These are phyloP conservation scores for Rhynchosporium graminicola DNA, from an alignment of 2,329 filamentous ascomycete genomes.

Conservation along the genomic window DNA sequence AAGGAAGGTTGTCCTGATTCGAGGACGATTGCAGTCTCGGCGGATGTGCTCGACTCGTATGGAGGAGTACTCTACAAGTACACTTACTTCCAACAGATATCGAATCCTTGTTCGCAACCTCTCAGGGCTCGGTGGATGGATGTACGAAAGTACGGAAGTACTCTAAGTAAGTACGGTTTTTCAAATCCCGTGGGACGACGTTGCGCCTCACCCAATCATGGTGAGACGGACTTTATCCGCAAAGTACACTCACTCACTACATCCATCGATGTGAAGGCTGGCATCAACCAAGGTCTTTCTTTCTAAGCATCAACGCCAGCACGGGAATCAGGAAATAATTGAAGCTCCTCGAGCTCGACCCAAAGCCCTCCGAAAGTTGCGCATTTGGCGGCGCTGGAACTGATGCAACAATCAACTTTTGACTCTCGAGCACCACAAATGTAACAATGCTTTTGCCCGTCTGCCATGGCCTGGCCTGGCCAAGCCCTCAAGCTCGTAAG, in stretches of 20 bases:
- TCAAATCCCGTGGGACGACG: neutral
- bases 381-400: no score
- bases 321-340: neutral
- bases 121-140: no score
- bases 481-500: neutral
- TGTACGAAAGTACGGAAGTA: no score
- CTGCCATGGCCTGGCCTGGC: neutral
- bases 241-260: neutral
- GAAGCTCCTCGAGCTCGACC: neutral
- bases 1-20: constrained; percentile 6
- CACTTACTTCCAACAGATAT: neutral
- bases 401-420: neutral
- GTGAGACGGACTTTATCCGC: neutral
- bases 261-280: neutral
- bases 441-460: constrained; percentile 4
- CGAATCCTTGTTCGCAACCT: neutral
- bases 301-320: neutral
- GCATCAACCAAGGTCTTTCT: neutral
- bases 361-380: no score
- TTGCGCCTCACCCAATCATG: neutral
- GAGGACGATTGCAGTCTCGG: neutral
- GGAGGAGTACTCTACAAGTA: neutral
- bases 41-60: neutral
- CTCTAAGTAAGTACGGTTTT: neutral
- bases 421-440: neutral